Base-by-base conservation (phyloP, 805 yeast genomes). In the Lachancea waltii region DNA sequence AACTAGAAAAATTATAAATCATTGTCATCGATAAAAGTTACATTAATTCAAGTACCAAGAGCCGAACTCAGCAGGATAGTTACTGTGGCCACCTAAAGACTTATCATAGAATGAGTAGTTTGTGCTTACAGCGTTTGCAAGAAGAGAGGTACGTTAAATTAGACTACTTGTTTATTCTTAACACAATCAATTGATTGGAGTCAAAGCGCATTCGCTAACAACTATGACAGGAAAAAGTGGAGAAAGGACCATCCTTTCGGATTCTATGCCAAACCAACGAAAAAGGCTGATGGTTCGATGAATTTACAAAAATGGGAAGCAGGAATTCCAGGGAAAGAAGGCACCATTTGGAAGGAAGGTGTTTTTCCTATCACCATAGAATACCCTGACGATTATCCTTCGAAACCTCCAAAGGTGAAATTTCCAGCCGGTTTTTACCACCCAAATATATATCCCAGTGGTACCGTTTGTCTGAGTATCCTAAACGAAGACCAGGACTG, bases 211-310 rank as follows among this genome's bases (percentile, higher is more conserved):
- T 27, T 30, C 18, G 33, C 40, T 17, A 22, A 32, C 25, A 16
- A 15, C 9, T 3, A 15, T 24, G 13, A 19, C 41, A 80, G 98
- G 62, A 90, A 89, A 64, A 86, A 83, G 60, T 92, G 99, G 99
- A 78, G 99, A 50, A 90, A 86, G 60, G 96, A 87, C 60, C 99
- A 92, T 58, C 99, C 99, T 0, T 92, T 89, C 63, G 97, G 97
- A 6, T 92, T 92, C 63, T 89, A 66, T 49, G 99, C 99, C 26
- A 85, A 85, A 55, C 99, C 99, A 10, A 56, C 65, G 18, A 89
- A 84, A 58, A 68, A 71, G n/a, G 53, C 68, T 1, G 95, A 87
- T 54, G 98, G 98, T 3, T 67, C 86, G 0, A 68, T 92, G 45
- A 87, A 92, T 60, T 69, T 92, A 45, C 82, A 83, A 54, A 72